A percentile compares a stretch with the other conserved stretches of the same genome.
Evolutionary conservation across 306 rosid genomes (phyloP).

Genomic region (Gillenia trifoliata): DNA sequence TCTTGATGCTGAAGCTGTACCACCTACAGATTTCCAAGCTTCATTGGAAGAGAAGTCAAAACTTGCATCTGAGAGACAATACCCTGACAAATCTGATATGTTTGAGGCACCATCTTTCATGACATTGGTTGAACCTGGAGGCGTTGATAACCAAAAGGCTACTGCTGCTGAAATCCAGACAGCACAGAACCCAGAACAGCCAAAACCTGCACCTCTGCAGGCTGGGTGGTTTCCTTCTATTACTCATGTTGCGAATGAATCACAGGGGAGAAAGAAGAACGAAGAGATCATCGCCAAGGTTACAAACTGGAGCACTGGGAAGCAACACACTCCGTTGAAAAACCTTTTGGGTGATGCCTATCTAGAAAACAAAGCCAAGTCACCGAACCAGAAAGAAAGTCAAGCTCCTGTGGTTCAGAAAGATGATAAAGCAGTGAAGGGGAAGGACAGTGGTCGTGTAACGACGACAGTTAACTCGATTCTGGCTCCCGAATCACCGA

Average conservation of each 20-base stretch:
- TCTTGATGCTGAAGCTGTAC: slow-evolving; percentile 38
- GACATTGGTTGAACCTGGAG: slow-evolving; percentile 61
- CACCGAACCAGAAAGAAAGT: slow-evolving; percentile 40
- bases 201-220: slow-evolving; percentile 32
- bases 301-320: slow-evolving; percentile 70
- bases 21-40: slow-evolving; percentile 18
- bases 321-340: slow-evolving; percentile 76
- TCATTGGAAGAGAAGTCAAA: slow-evolving; percentile 27
- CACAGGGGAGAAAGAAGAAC: slow-evolving; percentile 64
- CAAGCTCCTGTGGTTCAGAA: slow-evolving; percentile 24
- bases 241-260: slow-evolving; percentile 51
- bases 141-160: slow-evolving; percentile 25
- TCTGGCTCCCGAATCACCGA: slow-evolving; percentile 47
- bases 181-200: slow-evolving; percentile 26
- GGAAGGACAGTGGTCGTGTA: slow-evolving; percentile 26
- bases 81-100: slow-evolving; percentile 47
- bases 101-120: slow-evolving; percentile 80
- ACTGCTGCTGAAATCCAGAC: slow-evolving; percentile 35
- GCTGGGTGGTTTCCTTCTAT: slow-evolving; percentile 83
- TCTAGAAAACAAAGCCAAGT: slow-evolving; percentile 44
- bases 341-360: slow-evolving; percentile 78
- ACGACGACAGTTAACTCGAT: slow-evolving; percentile 48
- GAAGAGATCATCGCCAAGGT: slow-evolving; percentile 84
- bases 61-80: slow-evolving; percentile 32
- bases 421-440: slow-evolving; percentile 22